Evolutionary conservation across 2,329 filamentous ascomycete genomes (phyloP), one percentile per base, ranked within the genome.

Genomic region (Fusarium hostae): DNA sequence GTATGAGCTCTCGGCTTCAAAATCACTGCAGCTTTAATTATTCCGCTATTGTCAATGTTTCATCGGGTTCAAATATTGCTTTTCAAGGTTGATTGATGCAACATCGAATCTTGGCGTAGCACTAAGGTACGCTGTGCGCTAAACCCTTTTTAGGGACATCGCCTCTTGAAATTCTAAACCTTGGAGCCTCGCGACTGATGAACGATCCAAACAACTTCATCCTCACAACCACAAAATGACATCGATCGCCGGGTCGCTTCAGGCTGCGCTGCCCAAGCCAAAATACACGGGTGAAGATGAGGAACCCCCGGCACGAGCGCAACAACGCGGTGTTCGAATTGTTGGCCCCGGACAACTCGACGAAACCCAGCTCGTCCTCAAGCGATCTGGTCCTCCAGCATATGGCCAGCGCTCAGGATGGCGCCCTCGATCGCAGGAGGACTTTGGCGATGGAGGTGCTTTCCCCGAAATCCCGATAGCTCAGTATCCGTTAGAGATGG

Each of bases 401-500:
- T 99, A 98, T 76, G 94, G 94, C 54, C 91, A 94, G 80, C 92
- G 96, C 78, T 83, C 89, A 80, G 93, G 93, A 88, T 99, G 96
- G 96, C 90, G 96, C 73, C 96, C 96, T 35, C 91, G 95, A 77
- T 88, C 88, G 43, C 89, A 92, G 71, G 95, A 98, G 79, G 96
- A 99, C 81, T 99, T 95, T 83, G 95, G 94, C 76, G 95, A 98
- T 85, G 96, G 96, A 71, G 96, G 96, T 76, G 94, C 95, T 57
- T 99, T 98, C 79, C 96, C 96, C 40, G 95, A 98, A 82, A 91
- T 98, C 32, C 91, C 93, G 18, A 90, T 98, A 57, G 96, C 95
- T 45, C 96, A 99, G 79, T 99, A 98, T 79, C 96, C 96, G 15
- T 88, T 97, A 55, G 94, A 97, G 66, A 98, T 98, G 94, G 95